Evolutionary conservation across 169 alveolate species (phyloP).

Genomic region (Eimeria acervulina): DNA sequence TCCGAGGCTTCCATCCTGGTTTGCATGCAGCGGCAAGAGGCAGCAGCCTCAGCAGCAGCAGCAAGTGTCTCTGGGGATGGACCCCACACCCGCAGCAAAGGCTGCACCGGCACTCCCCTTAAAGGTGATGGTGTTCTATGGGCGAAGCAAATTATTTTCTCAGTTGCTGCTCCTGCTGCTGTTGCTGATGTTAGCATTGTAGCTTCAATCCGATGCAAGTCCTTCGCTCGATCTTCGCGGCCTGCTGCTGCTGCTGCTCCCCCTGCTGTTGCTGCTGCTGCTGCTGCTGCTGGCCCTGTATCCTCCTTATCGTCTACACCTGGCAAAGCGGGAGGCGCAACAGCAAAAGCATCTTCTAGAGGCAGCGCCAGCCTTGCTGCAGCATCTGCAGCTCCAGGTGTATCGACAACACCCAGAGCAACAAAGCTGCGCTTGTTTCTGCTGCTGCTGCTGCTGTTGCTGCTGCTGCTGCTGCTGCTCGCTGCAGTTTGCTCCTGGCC

Average conservation of each 20-base stretch:
- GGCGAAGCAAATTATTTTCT: neutral
- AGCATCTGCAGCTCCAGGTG: constrained; percentile 43
- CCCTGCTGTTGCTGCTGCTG: constrained; percentile 35
- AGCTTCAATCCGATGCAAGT: neutral
- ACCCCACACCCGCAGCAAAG: neutral
- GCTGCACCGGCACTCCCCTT: constrained; percentile 9
- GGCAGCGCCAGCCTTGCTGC: constrained; percentile 41
- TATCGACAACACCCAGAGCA: constrained; percentile 45
- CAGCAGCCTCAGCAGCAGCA: constrained; percentile 56
- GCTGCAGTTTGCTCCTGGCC: constrained; percentile 7
- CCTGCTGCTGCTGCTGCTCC: constrained; percentile 6
- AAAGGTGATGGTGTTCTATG: neutral
- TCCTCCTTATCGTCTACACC: constrained; percentile 8
- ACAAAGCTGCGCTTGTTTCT: constrained; percentile 27
- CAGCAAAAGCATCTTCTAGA: neutral
- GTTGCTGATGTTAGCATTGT: constrained; percentile 21
- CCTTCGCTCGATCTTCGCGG: neutral
- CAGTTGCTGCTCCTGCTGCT: constrained; percentile 52
- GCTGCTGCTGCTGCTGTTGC: constrained; percentile 70
- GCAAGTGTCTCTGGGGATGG: constrained; percentile 3
- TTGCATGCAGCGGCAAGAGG: constrained; percentile 14
- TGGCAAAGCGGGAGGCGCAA: neutral
- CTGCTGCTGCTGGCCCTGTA: neutral
- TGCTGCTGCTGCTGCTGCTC: constrained; percentile 28
- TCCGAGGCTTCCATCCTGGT: neutral